Conservation (phyloP, 176 grass and related monocot species). For the Echinochloa phyllopogon region DNA sequence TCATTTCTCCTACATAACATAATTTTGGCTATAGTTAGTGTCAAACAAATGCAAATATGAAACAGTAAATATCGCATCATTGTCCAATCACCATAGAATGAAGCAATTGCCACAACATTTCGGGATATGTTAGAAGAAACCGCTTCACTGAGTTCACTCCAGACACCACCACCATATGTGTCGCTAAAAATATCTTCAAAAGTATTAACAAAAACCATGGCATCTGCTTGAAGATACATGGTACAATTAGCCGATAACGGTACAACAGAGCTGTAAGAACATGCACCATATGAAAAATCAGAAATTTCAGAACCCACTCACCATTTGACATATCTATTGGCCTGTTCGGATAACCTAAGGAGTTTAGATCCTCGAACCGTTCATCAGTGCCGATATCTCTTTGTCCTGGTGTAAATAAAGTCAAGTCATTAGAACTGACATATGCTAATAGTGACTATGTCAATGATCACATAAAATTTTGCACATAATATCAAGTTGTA, state of each 20-base stretch:
- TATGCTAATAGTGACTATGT: too few species aligned
- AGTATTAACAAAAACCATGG: neutral
- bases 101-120: slow-evolving; percentile 3
- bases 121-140: neutral
- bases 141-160: neutral
- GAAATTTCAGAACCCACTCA: neutral
- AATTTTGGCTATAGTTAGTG: neutral
- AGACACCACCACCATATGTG: neutral
- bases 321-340: neutral
- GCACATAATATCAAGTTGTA: too few species aligned
- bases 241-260: neutral
- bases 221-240: neutral
- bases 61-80: neutral
- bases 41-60: neutral
- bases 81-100: slow-evolving; percentile 16
- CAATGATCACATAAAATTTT: too few species aligned
- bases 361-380: neutral
- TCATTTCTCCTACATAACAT: neutral
- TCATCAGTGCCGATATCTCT: neutral
- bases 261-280: neutral
- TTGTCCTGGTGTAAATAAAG: slow-evolving; percentile 8
- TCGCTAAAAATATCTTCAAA: slow-evolving; percentile 5
- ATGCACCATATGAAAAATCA: neutral
- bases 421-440: neutral
- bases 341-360: neutral